phyloP scores from a whole-genome alignment of 176 grass and related monocot species.

The Cenchrus fungigraminus region DNA sequence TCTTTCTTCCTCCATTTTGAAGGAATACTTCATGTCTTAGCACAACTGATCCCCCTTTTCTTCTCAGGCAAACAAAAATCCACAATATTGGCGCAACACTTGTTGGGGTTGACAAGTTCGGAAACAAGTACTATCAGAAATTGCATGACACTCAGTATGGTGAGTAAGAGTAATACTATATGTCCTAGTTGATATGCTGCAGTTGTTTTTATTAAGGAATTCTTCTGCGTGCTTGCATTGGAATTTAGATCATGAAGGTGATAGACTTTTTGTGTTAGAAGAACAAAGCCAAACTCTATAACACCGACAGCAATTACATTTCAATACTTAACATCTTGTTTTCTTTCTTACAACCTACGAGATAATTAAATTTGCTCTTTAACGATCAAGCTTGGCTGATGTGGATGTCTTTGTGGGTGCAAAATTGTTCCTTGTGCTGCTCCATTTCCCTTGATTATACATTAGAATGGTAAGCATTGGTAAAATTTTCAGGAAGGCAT shows the following conservation, averaged over 20 bases:
- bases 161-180: constrained; percentile 41
- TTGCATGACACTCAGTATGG: constrained; percentile 74
- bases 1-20: constrained; percentile 23
- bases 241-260: background rate
- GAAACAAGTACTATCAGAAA: constrained; percentile 96
- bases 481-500: constrained; percentile 71
- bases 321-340: background rate
- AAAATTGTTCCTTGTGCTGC: background rate
- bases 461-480: constrained; percentile 25
- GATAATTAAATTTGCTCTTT: constrained; percentile 16
- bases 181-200: background rate
- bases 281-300: background rate
- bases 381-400: constrained; percentile 18
- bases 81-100: constrained; percentile 88
- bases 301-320: background rate
- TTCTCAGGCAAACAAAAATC: constrained; percentile 95
- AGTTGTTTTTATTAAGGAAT: background rate
- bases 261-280: background rate
- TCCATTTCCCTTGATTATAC: background rate
- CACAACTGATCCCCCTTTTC: background rate
- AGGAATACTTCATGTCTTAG: background rate
- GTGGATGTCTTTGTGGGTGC: background rate
- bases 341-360: constrained; percentile 5
- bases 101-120: constrained; percentile 87
- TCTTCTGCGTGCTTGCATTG: background rate